Evolutionary conservation across 2,329 filamentous ascomycete species (phyloP).

Genomic region (Xylariomycetidae sp.): DNA sequence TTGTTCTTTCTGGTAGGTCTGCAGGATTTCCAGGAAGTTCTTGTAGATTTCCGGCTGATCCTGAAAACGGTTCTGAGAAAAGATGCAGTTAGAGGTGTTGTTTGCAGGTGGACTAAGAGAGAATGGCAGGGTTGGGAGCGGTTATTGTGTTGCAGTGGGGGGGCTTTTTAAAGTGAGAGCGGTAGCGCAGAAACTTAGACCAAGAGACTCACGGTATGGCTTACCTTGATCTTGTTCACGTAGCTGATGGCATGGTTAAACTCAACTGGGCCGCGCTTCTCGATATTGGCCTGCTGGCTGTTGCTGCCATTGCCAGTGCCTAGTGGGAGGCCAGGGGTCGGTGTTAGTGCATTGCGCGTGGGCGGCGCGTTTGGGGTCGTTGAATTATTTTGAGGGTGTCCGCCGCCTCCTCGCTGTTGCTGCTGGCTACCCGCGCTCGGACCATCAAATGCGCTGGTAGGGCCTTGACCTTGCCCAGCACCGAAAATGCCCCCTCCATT

Average conservation of each 20-base stretch:
- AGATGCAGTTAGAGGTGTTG: constrained; percentile 5
- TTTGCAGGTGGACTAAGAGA: neutral
- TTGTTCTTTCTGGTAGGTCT: constrained; percentile 96
- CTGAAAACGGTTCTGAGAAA: constrained; percentile 80
- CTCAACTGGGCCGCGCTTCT: constrained; percentile 90
- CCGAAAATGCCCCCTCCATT: constrained; percentile 44
- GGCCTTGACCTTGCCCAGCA: constrained; percentile 29
- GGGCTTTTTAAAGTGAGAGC: too few relatives aligned
- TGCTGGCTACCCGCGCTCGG: constrained; percentile 21
- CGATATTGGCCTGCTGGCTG: constrained; percentile 56
- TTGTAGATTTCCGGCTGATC: constrained; percentile 98
- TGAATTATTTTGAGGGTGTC: constrained; percentile 23
- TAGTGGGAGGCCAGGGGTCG: constrained; percentile 50
- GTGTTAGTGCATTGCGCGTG: constrained; percentile 51
- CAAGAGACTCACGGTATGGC: constrained; percentile 22
- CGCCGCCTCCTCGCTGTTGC: constrained; percentile 9
- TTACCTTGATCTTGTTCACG: constrained; percentile 98
- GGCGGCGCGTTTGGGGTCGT: constrained; percentile 37
- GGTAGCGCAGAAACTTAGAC: too few relatives aligned
- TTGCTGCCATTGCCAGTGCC: constrained; percentile 57
- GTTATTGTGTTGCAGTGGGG: too few relatives aligned
- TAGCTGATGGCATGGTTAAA: constrained; percentile 99
- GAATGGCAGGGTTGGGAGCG: too few relatives aligned
- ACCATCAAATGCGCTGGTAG: constrained; percentile 24
- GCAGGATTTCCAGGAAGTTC: constrained; percentile 94